Conservation (phyloP, 2,329 filamentous ascomycete genomes). For the Calonectria crousiana region DNA sequence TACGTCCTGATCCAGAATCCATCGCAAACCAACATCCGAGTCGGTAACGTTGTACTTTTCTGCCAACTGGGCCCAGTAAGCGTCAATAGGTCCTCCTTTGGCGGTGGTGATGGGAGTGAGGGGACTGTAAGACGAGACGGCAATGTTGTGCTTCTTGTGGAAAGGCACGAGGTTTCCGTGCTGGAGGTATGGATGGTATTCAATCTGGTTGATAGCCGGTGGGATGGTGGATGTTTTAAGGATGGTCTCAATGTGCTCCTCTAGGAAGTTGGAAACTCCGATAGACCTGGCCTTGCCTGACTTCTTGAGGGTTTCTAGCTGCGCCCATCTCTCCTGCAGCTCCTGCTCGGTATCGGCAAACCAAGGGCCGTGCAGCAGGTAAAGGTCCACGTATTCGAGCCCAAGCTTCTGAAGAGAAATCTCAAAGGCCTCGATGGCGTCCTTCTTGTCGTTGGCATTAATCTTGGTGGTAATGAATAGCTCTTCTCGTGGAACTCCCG, state of each 20-base stretch:
- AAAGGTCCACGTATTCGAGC: constrained; percentile 79
- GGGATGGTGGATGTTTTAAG: constrained; percentile 69
- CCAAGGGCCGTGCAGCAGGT: constrained; percentile 72
- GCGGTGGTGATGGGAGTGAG: constrained; percentile 64
- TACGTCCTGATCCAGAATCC: constrained; percentile 70
- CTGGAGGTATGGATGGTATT: constrained; percentile 82
- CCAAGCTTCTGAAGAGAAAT: constrained; percentile 74
- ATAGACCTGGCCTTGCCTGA: constrained; percentile 76
- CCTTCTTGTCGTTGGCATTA: constrained; percentile 52
- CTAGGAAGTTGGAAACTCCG: constrained; percentile 81
- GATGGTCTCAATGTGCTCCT: constrained; percentile 66
- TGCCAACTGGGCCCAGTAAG: constrained; percentile 62
- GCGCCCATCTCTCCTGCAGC: constrained; percentile 71
- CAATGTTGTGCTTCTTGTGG: constrained; percentile 69
- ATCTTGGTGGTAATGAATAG: constrained; percentile 78
- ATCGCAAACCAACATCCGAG: constrained; percentile 69
- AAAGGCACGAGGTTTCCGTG: constrained; percentile 71
- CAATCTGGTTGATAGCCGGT: constrained; percentile 84
- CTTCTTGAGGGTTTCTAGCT: constrained; percentile 74
- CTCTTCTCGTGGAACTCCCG: constrained; percentile 72
- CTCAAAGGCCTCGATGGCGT: constrained; percentile 64
- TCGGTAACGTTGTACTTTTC: constrained; percentile 69
- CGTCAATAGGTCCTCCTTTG: constrained; percentile 65
- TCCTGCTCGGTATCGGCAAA: constrained; percentile 61
- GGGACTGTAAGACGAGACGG: constrained; percentile 66